These are phyloP conservation scores for Phytophthora citrophthora DNA, from an alignment of 352 stramenopile genomes.

Conservation along the genomic window DNA sequence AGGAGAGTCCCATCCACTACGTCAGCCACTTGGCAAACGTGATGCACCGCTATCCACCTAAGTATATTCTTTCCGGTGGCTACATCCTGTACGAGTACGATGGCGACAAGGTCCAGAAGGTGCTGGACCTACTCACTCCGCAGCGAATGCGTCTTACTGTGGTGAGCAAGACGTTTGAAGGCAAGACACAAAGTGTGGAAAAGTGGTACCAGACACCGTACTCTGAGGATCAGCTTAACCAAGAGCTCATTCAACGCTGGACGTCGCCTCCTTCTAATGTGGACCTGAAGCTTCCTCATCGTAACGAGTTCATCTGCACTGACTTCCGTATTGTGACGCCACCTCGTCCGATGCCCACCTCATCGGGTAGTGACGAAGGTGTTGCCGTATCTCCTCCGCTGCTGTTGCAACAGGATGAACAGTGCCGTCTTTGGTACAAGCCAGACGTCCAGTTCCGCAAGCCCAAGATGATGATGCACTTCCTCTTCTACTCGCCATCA, in stretches of 20 bases:
- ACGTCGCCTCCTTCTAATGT: slow-evolving; percentile 32
- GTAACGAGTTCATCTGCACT: slow-evolving; percentile 82
- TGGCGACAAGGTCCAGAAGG: slow-evolving; percentile 48
- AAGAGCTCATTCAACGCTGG: slow-evolving; percentile 51
- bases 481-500: slow-evolving; percentile 68
- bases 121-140: slow-evolving; percentile 59
- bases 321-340: slow-evolving; percentile 71
- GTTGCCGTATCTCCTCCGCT: slow-evolving; percentile 24
- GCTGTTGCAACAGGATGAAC: slow-evolving; percentile 53
- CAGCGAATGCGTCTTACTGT: slow-evolving; percentile 66
- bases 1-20: slow-evolving; percentile 78
- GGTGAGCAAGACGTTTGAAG: slow-evolving; percentile 74
- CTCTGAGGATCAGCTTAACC: slow-evolving; percentile 42
- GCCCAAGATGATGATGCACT: slow-evolving; percentile 90
- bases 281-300: slow-evolving; percentile 56
- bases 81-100: slow-evolving; percentile 79
- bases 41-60: slow-evolving; percentile 71
- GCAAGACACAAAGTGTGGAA: slow-evolving; percentile 52
- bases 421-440: slow-evolving; percentile 86
- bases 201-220: slow-evolving; percentile 79
- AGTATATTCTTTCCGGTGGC: slow-evolving; percentile 67
- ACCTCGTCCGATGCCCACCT: slow-evolving; percentile 41
- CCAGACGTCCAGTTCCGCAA: slow-evolving; percentile 91
- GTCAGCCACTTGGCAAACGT: slow-evolving; percentile 65
- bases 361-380: slow-evolving; percentile 22